A percentile compares a stretch with the other conserved stretches of the same genome.
Conservation (phyloP, 371 early-diverging fungal genomes). For the Mucor sp. region DNA sequence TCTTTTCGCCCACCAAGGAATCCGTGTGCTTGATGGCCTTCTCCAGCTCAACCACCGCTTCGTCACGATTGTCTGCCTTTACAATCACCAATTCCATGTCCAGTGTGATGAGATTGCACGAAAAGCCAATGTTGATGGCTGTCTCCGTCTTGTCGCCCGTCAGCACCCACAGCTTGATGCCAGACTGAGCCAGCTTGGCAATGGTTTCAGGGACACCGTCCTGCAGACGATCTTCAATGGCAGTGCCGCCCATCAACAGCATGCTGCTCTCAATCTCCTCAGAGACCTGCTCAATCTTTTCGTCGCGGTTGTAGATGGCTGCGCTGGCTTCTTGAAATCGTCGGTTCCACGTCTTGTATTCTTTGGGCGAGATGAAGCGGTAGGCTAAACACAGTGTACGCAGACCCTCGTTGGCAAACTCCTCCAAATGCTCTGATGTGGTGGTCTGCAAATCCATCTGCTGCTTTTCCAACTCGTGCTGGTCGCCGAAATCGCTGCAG, state of each 20-base stretch:
- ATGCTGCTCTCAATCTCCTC: conserved; percentile 80
- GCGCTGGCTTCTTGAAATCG: conserved; percentile 80
- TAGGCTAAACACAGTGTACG: conserved; percentile 88
- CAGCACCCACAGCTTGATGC: conserved; percentile 96
- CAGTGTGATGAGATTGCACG: conserved; percentile 72
- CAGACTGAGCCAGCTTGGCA: conserved; percentile 81
- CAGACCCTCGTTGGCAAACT: conserved; percentile 91
- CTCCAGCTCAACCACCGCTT: conserved; percentile 50
- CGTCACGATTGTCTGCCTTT: conserved; percentile 63
- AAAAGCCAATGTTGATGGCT: conserved; percentile 94
- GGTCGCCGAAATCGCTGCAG: conserved; percentile 33
- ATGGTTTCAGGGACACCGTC: conserved; percentile 95
- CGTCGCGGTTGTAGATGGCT: conserved; percentile 77
- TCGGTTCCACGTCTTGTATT: conserved; percentile 80
- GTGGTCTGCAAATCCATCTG: conserved; percentile 26
- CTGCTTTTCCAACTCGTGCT: conserved; percentile 18
- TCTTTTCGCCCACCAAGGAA: conserved; percentile 13
- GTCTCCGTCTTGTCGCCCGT: conserved; percentile 99
- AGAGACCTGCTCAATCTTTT: conserved; percentile 76
- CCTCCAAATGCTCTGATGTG: conserved; percentile 77
- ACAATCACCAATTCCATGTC: conserved; percentile 70
- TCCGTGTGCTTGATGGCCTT: conserved; percentile 28
- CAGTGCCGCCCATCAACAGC: conserved; percentile 81
- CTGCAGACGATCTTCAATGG: conserved; percentile 95
- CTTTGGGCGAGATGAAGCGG: conserved; percentile 71